Evolutionary conservation across 768 basidiomycete genomes (phyloP).

Genomic region (Boletus sensibilis): DNA sequence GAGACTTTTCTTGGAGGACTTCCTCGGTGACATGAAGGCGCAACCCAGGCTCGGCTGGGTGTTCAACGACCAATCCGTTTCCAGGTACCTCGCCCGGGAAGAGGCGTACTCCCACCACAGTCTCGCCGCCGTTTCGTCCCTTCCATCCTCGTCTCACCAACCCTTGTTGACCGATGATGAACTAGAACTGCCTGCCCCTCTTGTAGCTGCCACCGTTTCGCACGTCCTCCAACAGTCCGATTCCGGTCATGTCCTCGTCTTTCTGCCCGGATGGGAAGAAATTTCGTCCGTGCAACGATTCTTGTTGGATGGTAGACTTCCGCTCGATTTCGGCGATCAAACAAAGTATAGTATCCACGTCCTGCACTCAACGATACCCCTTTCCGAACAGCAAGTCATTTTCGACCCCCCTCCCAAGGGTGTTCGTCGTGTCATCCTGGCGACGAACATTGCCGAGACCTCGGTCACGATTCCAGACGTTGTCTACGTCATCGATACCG

Average conservation of each 20-base stretch:
- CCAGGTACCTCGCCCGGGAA: constrained; percentile 71
- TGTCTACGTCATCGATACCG: constrained; percentile 90
- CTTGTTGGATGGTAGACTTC: constrained; percentile 52
- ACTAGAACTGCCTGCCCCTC: constrained; percentile 74
- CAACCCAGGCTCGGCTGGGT: constrained; percentile 56
- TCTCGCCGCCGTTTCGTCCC: neutral
- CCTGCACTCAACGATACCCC: constrained; percentile 86
- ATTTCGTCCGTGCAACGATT: constrained; percentile 70
- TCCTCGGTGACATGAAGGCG: constrained; percentile 49
- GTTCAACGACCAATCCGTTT: constrained; percentile 65
- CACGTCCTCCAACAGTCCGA: constrained; percentile 72
- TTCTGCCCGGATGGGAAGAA: constrained; percentile 93
- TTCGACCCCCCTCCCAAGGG: constrained; percentile 80
- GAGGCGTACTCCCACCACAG: constrained; percentile 17
- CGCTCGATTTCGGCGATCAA: constrained; percentile 59
- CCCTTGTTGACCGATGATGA: constrained; percentile 43
- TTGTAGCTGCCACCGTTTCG: constrained; percentile 79
- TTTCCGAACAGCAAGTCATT: constrained; percentile 84
- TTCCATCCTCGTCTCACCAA: constrained; percentile 7
- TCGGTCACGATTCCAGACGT: constrained; percentile 95
- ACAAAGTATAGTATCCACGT: constrained; percentile 68
- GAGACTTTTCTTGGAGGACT: constrained; percentile 79
- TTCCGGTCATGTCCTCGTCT: constrained; percentile 87
- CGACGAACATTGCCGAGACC: constrained; percentile 95
- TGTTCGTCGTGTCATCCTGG: constrained; percentile 82